A percentile compares a stretch with the other conserved stretches of the same genome.
phyloP scores from a whole-genome alignment of 169 alveolate species.

The Eimeria acervulina region DNA sequence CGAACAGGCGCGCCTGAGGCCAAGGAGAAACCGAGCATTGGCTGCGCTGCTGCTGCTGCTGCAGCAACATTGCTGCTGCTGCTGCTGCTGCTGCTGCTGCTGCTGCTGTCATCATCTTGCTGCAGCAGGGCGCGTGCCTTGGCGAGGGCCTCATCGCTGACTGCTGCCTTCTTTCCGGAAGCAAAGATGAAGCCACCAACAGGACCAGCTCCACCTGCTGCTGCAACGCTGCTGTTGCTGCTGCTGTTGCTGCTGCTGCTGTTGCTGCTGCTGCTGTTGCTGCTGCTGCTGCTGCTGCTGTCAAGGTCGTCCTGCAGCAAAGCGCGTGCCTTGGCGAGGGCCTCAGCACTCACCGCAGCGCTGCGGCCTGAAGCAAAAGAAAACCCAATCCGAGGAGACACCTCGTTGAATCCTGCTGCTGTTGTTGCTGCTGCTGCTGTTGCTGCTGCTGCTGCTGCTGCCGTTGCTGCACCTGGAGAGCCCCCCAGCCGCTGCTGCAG shows the following conservation, averaged over 20 bases:
- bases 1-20: too few species aligned
- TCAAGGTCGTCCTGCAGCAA: not conserved
- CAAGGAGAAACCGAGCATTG: not conserved
- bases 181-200: not conserved
- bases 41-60: not conserved
- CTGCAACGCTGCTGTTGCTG: not conserved
- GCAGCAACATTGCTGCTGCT: not conserved
- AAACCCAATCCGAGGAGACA: not conserved
- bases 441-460: conserved; percentile 29
- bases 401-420: too few species aligned
- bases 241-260: not conserved
- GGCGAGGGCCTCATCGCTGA: not conserved
- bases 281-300: conserved; percentile 39
- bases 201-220: not conserved
- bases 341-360: not conserved
- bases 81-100: not conserved
- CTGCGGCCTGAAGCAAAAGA: conserved; percentile 5
- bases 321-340: conserved; percentile 29
- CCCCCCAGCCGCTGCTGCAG: conserved; percentile 3
- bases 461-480: not conserved
- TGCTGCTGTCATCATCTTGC: too few species aligned
- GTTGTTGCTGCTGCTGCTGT: not conserved
- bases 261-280: conserved; percentile 9
- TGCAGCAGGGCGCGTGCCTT: conserved; percentile 14
- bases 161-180: not conserved